Evolutionary conservation across 2,329 filamentous ascomycete species (phyloP), one percentile per base, ranked within the genome.

Genomic region (Davidsoniella neocaledoniae): DNA sequence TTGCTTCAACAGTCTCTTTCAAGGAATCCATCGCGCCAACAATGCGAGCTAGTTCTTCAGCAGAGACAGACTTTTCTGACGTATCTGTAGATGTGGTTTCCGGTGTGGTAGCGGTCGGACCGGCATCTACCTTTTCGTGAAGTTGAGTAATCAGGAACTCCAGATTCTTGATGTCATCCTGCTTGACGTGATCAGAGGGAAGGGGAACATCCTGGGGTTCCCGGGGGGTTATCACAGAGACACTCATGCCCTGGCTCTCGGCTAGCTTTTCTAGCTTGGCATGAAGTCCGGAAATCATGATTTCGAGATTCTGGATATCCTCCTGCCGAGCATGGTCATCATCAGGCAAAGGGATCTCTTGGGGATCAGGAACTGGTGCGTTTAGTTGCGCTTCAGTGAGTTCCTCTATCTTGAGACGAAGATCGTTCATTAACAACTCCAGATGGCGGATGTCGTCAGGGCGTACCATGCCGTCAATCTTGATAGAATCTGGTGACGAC

Each of bases 361-460:
- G 51, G 4, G 60, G 51, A 73, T 54, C 58, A 57, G 12, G 63
- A 57, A 58, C 91, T 76, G 5, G 79, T 73, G 51, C 43, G 21
- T 53, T 53, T 7, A 53, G 29, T 7, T 49, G 48, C 1, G 43
- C 51, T 19, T 53, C 47, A 14, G 43, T 44, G 10, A 53, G 17
- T 17, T 46, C 47, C 55, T 95, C 87, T 25, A 95, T 76, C 67
- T 94, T 94, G 62, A 79, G 77, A 36, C 84, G 77, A 9, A 96
- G 73, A 58, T 94, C 81, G 0, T 79, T 79, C 56, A 96, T 82
- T 52, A 95, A 71, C 33, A 81, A 68, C 61, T 95, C 91, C 33
- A 96, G 75, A 53, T 85, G 85, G 62, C 90, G 86, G 55, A 95
- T 79, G 56, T 93, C 86, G 46, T 82, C 76, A n/a, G 77, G 73